Evolutionary conservation across 129 eudicot genomes (phyloP).

Genomic region (sunflower (Helianthus annuus)): DNA sequence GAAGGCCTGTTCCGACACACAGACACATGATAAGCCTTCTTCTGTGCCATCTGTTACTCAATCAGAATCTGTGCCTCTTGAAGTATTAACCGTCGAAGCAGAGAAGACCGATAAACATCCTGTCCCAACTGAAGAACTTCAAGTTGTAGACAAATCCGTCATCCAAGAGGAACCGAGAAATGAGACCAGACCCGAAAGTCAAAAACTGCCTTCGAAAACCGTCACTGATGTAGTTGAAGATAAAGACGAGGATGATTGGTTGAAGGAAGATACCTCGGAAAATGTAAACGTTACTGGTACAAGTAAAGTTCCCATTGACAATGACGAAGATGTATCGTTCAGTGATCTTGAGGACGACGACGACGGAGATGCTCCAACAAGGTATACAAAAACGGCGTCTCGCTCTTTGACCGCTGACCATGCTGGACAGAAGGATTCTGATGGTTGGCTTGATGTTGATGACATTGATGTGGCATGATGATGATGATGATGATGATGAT

Average conservation of each 20-base stretch:
- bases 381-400: constrained; percentile 29
- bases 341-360: constrained; percentile 97
- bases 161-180: constrained; percentile 35
- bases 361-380: constrained; percentile 51
- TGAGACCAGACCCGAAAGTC: constrained; percentile 19
- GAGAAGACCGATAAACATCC: constrained; percentile 45
- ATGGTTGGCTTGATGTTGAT: constrained; percentile 84
- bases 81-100: constrained; percentile 20
- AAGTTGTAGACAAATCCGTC: constrained; percentile 56
- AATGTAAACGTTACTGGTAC: constrained; percentile 27
- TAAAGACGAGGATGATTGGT: constrained; percentile 75
- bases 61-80: constrained; percentile 17
- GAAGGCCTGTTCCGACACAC: constrained; percentile 38
- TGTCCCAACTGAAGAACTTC: constrained; percentile 27
- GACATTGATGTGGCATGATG: constrained; percentile 66
- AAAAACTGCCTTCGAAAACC: not conserved
- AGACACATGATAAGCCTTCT: constrained; percentile 27
- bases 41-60: constrained; percentile 14
- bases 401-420: constrained; percentile 28
- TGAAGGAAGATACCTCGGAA: constrained; percentile 71
- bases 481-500: constrained; percentile 64
- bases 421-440: constrained; percentile 62
- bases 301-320: constrained; percentile 45
- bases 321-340: constrained; percentile 87
- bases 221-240: constrained; percentile 2